Evolutionary conservation across 1,284 basidiomycete species (phyloP), one percentile per base, ranked within the genome.

Genomic region (Agaricales sp.): DNA sequence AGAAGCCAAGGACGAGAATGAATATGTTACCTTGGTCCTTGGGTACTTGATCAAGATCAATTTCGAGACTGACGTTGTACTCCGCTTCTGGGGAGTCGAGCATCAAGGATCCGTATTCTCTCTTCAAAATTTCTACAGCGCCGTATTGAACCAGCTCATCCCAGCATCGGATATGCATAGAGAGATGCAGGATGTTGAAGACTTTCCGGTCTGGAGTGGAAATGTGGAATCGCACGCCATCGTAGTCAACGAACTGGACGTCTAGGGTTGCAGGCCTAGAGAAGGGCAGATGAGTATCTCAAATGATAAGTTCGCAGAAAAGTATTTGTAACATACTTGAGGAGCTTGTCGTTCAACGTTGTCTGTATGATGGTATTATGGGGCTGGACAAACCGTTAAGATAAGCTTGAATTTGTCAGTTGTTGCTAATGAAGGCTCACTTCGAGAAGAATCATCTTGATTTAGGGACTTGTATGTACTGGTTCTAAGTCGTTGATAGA

Each of bases 161-260:
- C 95, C 95, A 99, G 73, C 96, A 99, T 50, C 88, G 83, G 56
- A 99, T 94, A 65, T 86, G 85, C 92, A 99, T 99, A 26, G 94
- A 97, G 14, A 99, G 78, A 35, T 90, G 73, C 18, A 95, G 69
- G 1, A 80, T 67, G 2, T 87, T 85, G 39, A 20, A n/a, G 39
- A 41, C 39, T 64, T 92, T 92, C 61, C 84, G 81, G 39, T 90
- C 82, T 2, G 87, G 86, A 0, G 92, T 93, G 11, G 88, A 89
- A 48, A 99, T 68, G 64, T 89, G 93, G 70, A 98, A 99, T 45
- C 92, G 80, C 48, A 99, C 94, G 47, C 92, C 89, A 67, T 99
- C 96, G 61, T 93, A 99, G 69, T 99, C 95, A 50, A 97, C 94
- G 58, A 99, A 98, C 53, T 90, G 82, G 52, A 98, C 87, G 68